These are phyloP conservation scores for Geosmithia morbida DNA, from an alignment of 2,329 filamentous ascomycete genomes.

Conservation along the genomic window DNA sequence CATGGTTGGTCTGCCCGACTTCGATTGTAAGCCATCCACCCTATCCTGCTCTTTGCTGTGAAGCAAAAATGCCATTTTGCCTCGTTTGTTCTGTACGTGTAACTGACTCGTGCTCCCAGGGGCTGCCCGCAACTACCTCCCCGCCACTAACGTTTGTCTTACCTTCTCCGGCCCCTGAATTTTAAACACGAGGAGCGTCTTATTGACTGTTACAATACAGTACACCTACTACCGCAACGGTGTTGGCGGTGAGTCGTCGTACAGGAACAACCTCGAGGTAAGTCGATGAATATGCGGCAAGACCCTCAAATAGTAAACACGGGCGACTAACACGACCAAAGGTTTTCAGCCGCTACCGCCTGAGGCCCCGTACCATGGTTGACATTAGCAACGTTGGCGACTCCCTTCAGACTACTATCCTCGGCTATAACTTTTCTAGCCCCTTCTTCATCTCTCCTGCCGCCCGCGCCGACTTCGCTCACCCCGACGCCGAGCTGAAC, in stretches of 20 bases:
- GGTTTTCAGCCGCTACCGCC: conserved; percentile 30
- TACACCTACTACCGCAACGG: conserved; percentile 45
- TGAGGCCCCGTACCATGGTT: conserved; percentile 32
- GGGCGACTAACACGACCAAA: conserved; percentile 33
- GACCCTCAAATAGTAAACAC: background rate
- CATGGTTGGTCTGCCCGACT: conserved; percentile 36
- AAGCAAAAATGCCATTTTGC: background rate
- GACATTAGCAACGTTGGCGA: conserved; percentile 29
- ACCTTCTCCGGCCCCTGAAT: background rate
- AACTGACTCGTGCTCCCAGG: conserved; percentile 3
- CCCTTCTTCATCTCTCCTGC: conserved; percentile 41
- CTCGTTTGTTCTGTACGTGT: background rate
- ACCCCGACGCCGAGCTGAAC: conserved; percentile 31
- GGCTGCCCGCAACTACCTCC: conserved; percentile 32
- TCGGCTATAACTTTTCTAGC: conserved; percentile 36
- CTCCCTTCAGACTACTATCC: conserved; percentile 28
- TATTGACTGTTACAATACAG: background rate
- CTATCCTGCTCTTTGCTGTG: background rate
- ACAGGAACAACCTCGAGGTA: conserved; percentile 40
- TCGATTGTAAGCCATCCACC: conserved; percentile 19
- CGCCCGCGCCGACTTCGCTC: conserved; percentile 26
- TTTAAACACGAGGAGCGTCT: background rate
- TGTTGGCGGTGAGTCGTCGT: conserved; percentile 39
- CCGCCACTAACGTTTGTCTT: conserved; percentile 14
- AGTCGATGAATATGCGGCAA: background rate